These are phyloP conservation scores for Blastocystis sp. DNA, from an alignment of 352 stramenopile species.

Conservation along the genomic window DNA sequence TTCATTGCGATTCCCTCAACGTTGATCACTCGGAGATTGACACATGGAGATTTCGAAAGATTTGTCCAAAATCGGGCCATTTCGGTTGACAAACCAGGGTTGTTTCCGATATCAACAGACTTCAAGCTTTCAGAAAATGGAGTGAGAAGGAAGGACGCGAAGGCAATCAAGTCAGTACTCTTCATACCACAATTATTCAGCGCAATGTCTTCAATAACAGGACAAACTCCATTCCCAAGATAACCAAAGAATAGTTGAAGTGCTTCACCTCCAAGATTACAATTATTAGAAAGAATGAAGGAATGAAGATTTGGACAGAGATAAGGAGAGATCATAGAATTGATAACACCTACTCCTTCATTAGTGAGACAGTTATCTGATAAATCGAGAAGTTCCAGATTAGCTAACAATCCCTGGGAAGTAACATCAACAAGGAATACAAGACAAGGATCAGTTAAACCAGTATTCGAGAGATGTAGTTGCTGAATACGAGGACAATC, in stretches of 20 bases:
- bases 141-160: neutral
- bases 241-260: neutral
- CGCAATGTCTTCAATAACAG: neutral
- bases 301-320: constrained; percentile 35
- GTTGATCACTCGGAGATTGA: neutral
- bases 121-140: constrained; percentile 26
- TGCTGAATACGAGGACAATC: constrained; percentile 1
- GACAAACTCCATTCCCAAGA: constrained; percentile 9
- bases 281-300: neutral
- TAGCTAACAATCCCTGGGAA: neutral
- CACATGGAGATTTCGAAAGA: neutral
- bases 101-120: constrained; percentile 8
- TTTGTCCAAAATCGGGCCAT: neutral
- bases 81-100: neutral
- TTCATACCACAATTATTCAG: constrained; percentile 24
- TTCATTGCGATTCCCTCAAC: neutral
- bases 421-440: neutral
- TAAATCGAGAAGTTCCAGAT: constrained; percentile 26
- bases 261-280: neutral
- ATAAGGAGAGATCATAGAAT: neutral
- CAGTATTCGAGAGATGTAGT: neutral
- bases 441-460: constrained; percentile 3
- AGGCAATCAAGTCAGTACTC: neutral
- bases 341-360: neutral
- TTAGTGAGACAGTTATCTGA: constrained; percentile 23